Evolutionary conservation across 139 green algal genomes (phyloP).

Genomic region (Gonium pectorale): DNA sequence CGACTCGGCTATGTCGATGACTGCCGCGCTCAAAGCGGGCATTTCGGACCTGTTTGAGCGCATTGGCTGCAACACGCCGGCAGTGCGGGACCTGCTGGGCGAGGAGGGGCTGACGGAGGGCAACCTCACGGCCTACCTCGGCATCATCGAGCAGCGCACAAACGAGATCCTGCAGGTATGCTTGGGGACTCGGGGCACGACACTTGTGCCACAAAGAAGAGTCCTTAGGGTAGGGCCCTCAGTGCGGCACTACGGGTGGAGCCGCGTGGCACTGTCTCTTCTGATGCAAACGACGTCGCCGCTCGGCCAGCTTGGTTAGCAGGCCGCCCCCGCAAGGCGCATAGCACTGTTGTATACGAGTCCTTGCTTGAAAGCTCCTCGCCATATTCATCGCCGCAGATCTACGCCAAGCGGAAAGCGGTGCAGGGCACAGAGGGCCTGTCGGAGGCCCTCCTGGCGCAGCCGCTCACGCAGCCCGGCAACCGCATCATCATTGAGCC

Average conservation of each 20-base stretch:
- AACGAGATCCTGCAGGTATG: constrained; percentile 85
- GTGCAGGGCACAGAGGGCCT: constrained; percentile 33
- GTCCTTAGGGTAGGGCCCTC: too few species aligned
- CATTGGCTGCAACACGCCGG: constrained; percentile 82
- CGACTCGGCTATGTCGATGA: constrained; percentile 58
- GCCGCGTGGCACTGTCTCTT: too few species aligned
- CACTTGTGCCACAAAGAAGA: too few species aligned
- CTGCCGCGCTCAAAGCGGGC: constrained; percentile 60
- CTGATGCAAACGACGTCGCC: too few species aligned
- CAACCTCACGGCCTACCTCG: constrained; percentile 91
- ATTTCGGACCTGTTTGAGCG: constrained; percentile 79
- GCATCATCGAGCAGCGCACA: constrained; percentile 91
- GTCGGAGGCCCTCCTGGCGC: constrained; percentile 55
- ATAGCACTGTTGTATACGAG: too few species aligned
- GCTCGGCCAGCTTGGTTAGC: too few species aligned
- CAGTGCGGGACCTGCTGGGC: constrained; percentile 75
- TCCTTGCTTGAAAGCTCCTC: too few species aligned
- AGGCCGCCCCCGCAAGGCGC: too few species aligned
- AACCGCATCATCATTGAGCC: constrained; percentile 70
- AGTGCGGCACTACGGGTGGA: too few species aligned
- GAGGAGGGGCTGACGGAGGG: constrained; percentile 76
- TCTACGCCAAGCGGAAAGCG: constrained; percentile 52
- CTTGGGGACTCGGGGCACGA: too few species aligned
- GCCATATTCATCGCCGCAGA: background rate
- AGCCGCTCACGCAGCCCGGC: constrained; percentile 46